These are phyloP conservation scores for Russula lepida DNA, from an alignment of 768 basidiomycete genomes.

Conservation along the genomic window DNA sequence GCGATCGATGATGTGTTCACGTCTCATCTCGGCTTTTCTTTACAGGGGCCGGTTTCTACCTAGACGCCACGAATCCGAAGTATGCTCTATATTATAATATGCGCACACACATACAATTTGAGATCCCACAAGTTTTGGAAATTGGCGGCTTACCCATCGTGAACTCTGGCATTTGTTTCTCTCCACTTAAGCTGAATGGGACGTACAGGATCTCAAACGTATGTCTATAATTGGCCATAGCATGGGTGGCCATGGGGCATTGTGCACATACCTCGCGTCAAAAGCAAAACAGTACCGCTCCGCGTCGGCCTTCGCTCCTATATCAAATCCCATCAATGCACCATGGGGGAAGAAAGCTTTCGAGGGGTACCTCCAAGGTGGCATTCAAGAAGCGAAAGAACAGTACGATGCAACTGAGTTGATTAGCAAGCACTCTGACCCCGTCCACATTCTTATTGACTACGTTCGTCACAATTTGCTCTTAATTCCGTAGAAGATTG, in stretches of 20 bases:
- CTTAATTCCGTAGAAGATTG: background rate
- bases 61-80: conserved; percentile 77
- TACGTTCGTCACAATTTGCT: conserved; percentile 45
- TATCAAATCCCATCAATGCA: conserved; percentile 76
- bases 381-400: conserved; percentile 62
- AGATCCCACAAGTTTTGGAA: conserved; percentile 75
- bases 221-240: conserved; percentile 93
- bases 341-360: conserved; percentile 95
- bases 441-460: conserved; percentile 78
- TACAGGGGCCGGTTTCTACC: conserved; percentile 83
- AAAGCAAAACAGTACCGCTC: conserved; percentile 67
- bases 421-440: conserved; percentile 50
- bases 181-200: background rate
- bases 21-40: background rate
- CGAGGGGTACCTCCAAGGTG: conserved; percentile 69
- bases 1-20: background rate
- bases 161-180: conserved; percentile 4
- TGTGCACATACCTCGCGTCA: conserved; percentile 81
- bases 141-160: conserved; percentile 72
- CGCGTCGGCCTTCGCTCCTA: conserved; percentile 81
- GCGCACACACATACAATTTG: conserved; percentile 75
- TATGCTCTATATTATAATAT: conserved; percentile 79
- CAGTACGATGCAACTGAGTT: conserved; percentile 83
- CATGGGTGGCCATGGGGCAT: conserved; percentile 96
- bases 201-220: conserved; percentile 61